Percentiles rank a stretch among this genome's conserved stretches.
Conservation (phyloP, 1,284 basidiomycete species). For the Vanrija sp. region DNA sequence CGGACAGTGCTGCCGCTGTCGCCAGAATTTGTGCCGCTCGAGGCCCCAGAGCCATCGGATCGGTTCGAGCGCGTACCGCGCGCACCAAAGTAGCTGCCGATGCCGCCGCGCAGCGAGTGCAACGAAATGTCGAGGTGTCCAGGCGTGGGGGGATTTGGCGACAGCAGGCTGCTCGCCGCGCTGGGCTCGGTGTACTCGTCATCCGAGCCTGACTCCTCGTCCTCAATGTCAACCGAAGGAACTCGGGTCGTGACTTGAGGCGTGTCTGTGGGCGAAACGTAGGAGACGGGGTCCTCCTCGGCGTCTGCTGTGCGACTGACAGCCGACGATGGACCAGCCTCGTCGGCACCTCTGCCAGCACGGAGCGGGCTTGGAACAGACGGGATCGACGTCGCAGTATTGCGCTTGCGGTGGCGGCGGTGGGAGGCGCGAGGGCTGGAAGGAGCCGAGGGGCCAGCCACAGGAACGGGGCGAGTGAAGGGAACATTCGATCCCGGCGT, state of each 20-base stretch:
- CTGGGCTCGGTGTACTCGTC: constrained; percentile 15
- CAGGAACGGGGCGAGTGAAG: constrained; percentile 1
- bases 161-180: constrained; percentile 2
- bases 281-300: constrained; percentile 13
- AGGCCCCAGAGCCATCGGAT: too few species aligned
- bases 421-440: constrained; percentile 13
- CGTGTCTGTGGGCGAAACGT: constrained; percentile 47
- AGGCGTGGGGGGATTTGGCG: constrained; percentile 56
- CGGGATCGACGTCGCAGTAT: constrained; percentile 24
- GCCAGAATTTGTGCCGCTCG: background rate
- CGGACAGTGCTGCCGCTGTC: constrained; percentile 3
- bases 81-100: constrained; percentile 34
- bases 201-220: constrained; percentile 19
- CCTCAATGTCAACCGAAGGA: constrained; percentile 25
- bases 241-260: constrained; percentile 34
- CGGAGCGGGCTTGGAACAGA: constrained; percentile 37
- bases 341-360: constrained; percentile 10
- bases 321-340: constrained; percentile 11
- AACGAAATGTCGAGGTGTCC: constrained; percentile 55
- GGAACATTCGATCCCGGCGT: background rate
- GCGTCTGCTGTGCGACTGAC: background rate
- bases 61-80: too few species aligned
- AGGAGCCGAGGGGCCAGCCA: constrained; percentile 3
- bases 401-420: constrained; percentile 28
- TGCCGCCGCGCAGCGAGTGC: constrained; percentile 40